These are phyloP conservation scores for Colletotrichum echinochloae DNA, from an alignment of 2,329 filamentous ascomycete genomes.

Conservation along the genomic window DNA sequence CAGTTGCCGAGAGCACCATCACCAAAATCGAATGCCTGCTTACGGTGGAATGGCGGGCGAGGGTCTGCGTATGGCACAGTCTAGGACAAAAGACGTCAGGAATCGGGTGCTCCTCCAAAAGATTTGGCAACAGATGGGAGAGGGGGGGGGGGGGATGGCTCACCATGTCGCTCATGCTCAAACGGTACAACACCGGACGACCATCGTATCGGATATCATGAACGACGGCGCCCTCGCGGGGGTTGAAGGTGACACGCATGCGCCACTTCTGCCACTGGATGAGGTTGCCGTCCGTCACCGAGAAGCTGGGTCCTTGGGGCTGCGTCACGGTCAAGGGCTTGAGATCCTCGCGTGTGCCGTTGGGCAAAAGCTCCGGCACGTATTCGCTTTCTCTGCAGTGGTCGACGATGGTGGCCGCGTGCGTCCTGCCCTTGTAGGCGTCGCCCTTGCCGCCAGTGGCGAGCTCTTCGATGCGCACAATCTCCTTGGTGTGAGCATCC, in stretches of 20 bases:
- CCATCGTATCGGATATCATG: constrained; percentile 70
- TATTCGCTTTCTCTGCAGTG: constrained; percentile 53
- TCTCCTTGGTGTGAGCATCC: constrained; percentile 47
- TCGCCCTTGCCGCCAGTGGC: constrained; percentile 50
- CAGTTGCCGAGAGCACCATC: constrained; percentile 74
- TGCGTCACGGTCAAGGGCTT: constrained; percentile 73
- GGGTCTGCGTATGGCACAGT: constrained; percentile 40
- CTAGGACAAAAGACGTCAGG: not conserved
- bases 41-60: constrained; percentile 48
- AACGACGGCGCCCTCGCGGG: constrained; percentile 68
- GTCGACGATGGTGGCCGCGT: constrained; percentile 44
- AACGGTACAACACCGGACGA: constrained; percentile 66
- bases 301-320: constrained; percentile 71
- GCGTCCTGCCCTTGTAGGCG: constrained; percentile 34
- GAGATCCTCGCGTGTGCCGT: constrained; percentile 59
- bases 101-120: no score
- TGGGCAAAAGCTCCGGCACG: constrained; percentile 55
- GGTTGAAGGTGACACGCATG: constrained; percentile 71
- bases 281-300: constrained; percentile 53
- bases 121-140: not conserved
- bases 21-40: constrained; percentile 78
- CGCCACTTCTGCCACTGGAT: constrained; percentile 66
- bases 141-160: not conserved
- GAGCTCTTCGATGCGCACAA: constrained; percentile 51
- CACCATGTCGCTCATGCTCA: constrained; percentile 69